These are phyloP conservation scores for Harrya chromipes DNA, from an alignment of 768 basidiomycete species.

Conservation along the genomic window DNA sequence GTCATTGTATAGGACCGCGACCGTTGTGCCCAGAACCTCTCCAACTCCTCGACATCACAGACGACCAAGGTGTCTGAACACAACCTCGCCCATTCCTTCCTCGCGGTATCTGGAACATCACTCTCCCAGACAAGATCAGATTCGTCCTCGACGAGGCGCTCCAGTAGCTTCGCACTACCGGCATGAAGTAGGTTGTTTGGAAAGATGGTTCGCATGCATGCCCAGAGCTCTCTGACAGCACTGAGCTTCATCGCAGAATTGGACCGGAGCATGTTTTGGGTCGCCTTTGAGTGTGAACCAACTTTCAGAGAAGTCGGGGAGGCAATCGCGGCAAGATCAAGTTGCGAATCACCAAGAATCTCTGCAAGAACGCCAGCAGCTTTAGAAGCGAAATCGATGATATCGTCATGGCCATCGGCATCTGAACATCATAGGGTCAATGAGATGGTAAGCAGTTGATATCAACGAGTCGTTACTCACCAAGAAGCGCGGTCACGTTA, in stretches of 20 bases:
- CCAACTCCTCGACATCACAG: constrained; percentile 46
- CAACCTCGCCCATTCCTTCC: constrained; percentile 56
- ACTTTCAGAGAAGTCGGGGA: constrained; percentile 12
- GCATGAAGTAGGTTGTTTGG: constrained; percentile 39
- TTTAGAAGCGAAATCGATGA: constrained; percentile 38
- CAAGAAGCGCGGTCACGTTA: constrained; percentile 45
- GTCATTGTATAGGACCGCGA: constrained; percentile 22
- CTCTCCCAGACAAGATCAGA: constrained; percentile 42
- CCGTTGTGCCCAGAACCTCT: constrained; percentile 48
- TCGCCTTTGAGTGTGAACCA: constrained; percentile 3
- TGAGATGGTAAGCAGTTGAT: neutral
- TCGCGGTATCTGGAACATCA: constrained; percentile 42
- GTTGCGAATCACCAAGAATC: constrained; percentile 45
- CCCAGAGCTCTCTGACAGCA: constrained; percentile 60
- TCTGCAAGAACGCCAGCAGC: constrained; percentile 44
- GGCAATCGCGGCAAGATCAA: constrained; percentile 40
- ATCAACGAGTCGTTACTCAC: constrained; percentile 42
- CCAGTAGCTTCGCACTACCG: constrained; percentile 47
- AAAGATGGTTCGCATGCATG: constrained; percentile 40
- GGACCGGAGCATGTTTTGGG: constrained; percentile 14
- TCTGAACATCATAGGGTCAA: constrained; percentile 33
- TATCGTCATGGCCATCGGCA: constrained; percentile 38
- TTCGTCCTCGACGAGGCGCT: constrained; percentile 47
- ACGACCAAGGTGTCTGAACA: constrained; percentile 53
- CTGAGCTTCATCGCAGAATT: constrained; percentile 56